Base-by-base conservation (phyloP, 192 early-diverging fungal species). In the Backusella luteola region DNA sequence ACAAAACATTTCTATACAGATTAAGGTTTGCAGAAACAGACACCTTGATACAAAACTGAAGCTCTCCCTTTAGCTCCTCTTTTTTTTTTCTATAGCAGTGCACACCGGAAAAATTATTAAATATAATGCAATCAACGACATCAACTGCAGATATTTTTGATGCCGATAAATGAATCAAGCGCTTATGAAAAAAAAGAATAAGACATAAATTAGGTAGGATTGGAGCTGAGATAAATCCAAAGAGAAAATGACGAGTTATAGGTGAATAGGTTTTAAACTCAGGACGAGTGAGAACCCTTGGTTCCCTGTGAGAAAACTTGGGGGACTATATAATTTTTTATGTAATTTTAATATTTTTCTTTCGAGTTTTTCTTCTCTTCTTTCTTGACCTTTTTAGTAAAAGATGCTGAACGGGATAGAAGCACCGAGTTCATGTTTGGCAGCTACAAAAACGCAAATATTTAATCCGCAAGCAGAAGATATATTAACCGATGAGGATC, bases 401-500 rank as follows among this genome's bases (percentile, higher is more conserved):
- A 39, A 35, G 34, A 67, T 39, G 34, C 34, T 69, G 35, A 69
- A 69, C 21, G 68, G 35, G 11, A 19, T 69, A 41, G 38, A 69
- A 19, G 21, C 68, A 41, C 68, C 68, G 38, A 71, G 15, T 44
- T 26, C 70, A 42, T 71, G 70, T 49, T 71, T 71, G 44, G 41
- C 42, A 49, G 29, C 41, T 19, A 29, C 70, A 19, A 44, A 71
- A 49, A 42, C 42, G 32, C 70, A 71, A 34, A 34, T 46, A 21
- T 73, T 66, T 42, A 29, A 80, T 21, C 82, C 78, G 0, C 75
- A 74, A 21, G 78, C 75, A n/a, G 82, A 83, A 63, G 82, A 83
- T 63, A 83, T 83, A 49, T 53, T 83, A 34, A 73, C 38, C n/a
- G 82, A 83, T 53, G 78, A 83, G 59, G 82, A 83, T 23, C 42